Conservation (phyloP, 1,139 yeast genomes). For the Saccharomyces hybrid region DNA sequence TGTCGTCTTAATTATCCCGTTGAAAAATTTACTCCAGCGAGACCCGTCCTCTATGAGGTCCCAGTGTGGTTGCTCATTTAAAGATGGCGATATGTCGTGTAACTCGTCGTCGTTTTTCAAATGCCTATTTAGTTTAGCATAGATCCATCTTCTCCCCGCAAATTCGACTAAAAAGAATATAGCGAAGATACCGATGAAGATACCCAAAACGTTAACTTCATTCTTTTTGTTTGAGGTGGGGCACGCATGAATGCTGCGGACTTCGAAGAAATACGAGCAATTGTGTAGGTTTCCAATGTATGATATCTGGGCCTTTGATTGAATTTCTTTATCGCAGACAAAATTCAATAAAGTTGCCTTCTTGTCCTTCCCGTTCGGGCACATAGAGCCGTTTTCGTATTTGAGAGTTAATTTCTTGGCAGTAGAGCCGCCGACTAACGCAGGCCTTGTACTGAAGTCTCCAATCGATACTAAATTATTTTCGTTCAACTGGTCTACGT, state of each 20-base stretch:
- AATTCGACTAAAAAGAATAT: conserved; percentile 35
- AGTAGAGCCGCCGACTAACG: conserved; percentile 36
- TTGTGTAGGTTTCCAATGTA: conserved; percentile 67
- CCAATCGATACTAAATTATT: conserved; percentile 53
- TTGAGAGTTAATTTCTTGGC: conserved; percentile 67
- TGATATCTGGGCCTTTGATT: conserved; percentile 57
- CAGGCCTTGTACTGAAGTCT: conserved; percentile 49
- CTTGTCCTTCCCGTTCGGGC: conserved; percentile 45
- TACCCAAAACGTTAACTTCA: conserved; percentile 30
- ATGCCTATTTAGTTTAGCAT: conserved; percentile 1
- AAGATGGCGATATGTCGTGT: neutral
- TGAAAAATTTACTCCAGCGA: neutral
- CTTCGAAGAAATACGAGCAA: conserved; percentile 80
- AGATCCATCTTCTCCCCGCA: conserved; percentile 29
- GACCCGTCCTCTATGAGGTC: conserved; percentile 2
- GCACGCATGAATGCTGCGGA: conserved; percentile 80
- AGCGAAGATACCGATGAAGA: conserved; percentile 28
- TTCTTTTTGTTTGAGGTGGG: conserved; percentile 56
- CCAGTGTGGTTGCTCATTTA: neutral
- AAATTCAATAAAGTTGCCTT: conserved; percentile 66
- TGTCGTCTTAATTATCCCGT: neutral
- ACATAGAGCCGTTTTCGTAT: conserved; percentile 65
- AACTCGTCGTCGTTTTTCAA: neutral
- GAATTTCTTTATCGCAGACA: conserved; percentile 71
- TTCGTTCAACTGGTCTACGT: conserved; percentile 44